Evolutionary conservation across 2,329 filamentous ascomycete genomes (phyloP), one percentile per base, ranked within the genome.

Genomic region (Clarireedia homoeocarpa): DNA sequence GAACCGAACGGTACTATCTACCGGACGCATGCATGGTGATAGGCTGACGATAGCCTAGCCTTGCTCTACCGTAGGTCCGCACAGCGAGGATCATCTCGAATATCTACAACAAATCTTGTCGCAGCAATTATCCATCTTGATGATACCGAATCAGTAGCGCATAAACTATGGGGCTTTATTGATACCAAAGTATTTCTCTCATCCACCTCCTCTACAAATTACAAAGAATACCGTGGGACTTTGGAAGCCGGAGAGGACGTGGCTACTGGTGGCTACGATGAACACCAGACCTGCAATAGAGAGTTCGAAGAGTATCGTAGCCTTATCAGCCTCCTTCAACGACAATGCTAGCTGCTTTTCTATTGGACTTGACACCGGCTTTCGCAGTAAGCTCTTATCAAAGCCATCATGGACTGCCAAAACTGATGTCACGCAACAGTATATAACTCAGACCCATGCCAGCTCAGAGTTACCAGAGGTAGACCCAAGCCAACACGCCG

Each of bases 221-320:
- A 12, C 9, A 34, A 34, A 34, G 9, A 34, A 12, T 12, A 12
- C 30, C 12, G 30, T 14, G 30, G 30, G 30, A 34, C 30, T 34
- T 34, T 1, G 10, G 30, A 34, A 12, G 30, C 12, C 10, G 9
- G 30, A 34, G 12, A 20, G 20, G 20, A 20, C 20, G 20, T 20
- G 20, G 20, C 20, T 20, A 20, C 20, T 20, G 20, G 20, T 34
- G 30, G 30, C 30, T 34, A 34, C 30, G 75, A 99, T 97, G 94
- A 94, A 97, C 71, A 95, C 91, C 45, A 82, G 92, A 58, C 88
- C 87, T 52, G 83, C 88, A 56, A 89, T 97, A 67, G 90, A 95
- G 74, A 83, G 84, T 51, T 84, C 88, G 17, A 80, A 79, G 45
- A 83, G 85, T 53, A 86, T 88, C 4, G 81, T 85, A 59, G 91